These are phyloP conservation scores for Tetrastigma voinierianum DNA, from an alignment of 164 flowering plant genomes.

Conservation along the genomic window DNA sequence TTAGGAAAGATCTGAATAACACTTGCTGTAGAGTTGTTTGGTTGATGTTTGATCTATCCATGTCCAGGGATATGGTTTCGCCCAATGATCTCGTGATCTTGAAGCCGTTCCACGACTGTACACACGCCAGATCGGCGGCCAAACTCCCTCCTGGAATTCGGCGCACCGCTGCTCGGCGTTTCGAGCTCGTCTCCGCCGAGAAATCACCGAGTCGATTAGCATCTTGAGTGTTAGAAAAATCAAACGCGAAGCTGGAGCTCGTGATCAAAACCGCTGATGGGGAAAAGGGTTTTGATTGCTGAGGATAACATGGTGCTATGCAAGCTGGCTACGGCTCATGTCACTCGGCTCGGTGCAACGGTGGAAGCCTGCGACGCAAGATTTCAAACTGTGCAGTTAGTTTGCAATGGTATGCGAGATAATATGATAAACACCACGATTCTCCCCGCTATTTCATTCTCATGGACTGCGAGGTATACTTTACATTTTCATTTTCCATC, in stretches of 20 bases:
- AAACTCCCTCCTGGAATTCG: slow-evolving; percentile 48
- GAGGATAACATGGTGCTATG: slow-evolving; percentile 42
- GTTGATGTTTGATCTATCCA: too few relatives aligned
- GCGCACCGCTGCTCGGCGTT: slow-evolving; percentile 15
- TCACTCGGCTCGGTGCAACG: slow-evolving; percentile 43
- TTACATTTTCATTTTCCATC: not conserved
- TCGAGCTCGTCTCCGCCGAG: too few relatives aligned
- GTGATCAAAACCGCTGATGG: slow-evolving; percentile 30
- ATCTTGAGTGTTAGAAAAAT: too few relatives aligned
- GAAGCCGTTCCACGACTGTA: slow-evolving; percentile 52
- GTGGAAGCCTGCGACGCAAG: slow-evolving; percentile 34
- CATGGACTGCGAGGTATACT: slow-evolving; percentile 67
- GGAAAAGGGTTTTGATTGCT: slow-evolving; percentile 57
- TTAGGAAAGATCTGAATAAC: slow-evolving; percentile 22
- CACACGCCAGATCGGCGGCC: slow-evolving; percentile 29
- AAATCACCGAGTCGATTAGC: too few relatives aligned
- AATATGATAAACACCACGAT: not conserved
- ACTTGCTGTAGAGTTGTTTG: slow-evolving; percentile 38
- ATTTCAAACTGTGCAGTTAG: slow-evolving; percentile 35
- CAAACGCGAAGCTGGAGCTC: not conserved
- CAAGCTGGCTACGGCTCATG: slow-evolving; percentile 12
- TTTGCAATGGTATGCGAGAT: slow-evolving; percentile 21
- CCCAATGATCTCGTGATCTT: slow-evolving; percentile 24
- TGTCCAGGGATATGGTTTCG: slow-evolving; percentile 10
- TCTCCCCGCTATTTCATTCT: slow-evolving; percentile 49